Evolutionary conservation across 2,329 filamentous ascomycete genomes (phyloP), one percentile per base, ranked within the genome.

Genomic region (Fusarium globosum): DNA sequence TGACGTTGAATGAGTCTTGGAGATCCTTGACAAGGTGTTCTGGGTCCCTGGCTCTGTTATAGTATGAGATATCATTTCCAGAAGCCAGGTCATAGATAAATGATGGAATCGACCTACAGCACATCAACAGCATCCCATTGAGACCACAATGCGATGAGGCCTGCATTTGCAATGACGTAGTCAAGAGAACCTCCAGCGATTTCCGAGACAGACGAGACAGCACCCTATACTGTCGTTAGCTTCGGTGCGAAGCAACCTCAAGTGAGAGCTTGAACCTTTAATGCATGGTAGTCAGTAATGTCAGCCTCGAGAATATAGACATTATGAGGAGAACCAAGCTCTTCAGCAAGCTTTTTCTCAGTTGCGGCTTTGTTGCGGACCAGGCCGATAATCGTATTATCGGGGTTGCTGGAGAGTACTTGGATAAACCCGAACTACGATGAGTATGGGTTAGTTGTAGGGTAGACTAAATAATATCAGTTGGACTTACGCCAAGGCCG

Each of bases 221-320:
- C 6, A 14, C 4, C 20, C 30, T 58, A 12, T 1, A n/a, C 8
- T 21, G 4, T 35, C 1, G 6, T 36, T 1, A 52, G 33, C n/a
- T 9, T 12, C 3, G 6, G 5, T 36, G 11, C 12, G 6, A 35
- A 23, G 9, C 2, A 0, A 23, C 12, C 20, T 3, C 6, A 13
- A 36, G n/a, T 12, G 18, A 14, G 28, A 23, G 4, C 3, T 35
- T 11, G 3, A 35, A 46, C 39, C n/a, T 57, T 46, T 6, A 57
- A 13, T 14, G 39, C 21, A 35, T 36, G 10, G 2, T 57, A 57
- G 8, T 35, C 14, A 13, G 53, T 57, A 10, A 57, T 35, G 15
- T 46, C 53, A 5, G 53, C 53, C 13, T 45, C 39, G 15, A 57
- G 11, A 4, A 35, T 26, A 28, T 36, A 10, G n/a, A 45, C n/a